Base-by-base conservation (phyloP, 805 yeast species). In the Saccharomyces mikatae region DNA sequence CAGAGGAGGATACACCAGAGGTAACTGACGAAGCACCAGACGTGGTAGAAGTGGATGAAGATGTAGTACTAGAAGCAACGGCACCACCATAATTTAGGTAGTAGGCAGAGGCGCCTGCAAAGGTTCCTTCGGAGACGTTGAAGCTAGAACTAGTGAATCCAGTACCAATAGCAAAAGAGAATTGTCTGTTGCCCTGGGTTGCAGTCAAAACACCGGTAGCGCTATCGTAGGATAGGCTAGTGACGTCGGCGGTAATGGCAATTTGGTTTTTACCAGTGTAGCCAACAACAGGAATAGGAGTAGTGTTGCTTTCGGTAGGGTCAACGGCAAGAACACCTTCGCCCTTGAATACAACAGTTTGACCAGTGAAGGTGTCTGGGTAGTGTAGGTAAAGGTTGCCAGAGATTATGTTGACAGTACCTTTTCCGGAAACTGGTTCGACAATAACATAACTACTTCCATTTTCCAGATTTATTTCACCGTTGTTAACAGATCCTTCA, bases 31-130 rank as follows among this genome's bases (percentile, higher is more conserved):
- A 51, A 44, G 21, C 53, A 14, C 30, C 52, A 5, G 41, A 44
- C 6, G 27, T 21, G 11, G 62, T 57, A 55, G 58, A 36, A 14
- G 54, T n/a, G 6, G 54, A 47, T 29, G 56, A 6, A 31, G 54
- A 46, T 2, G 50, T 17, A 1, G 56, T 44, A 11, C 52, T 47
- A 9, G 60, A 32, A 6, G 58, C 54, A 8, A 36, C 3, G 2
- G 6, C 41, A 36, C 41, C 41, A 17, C 5, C 21, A 22, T 36
- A 36, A 10, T 36, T 17, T 36, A 36, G 22, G 10, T 36, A 36
- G 11, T 36, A 36, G n/a, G 41, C 41, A 10, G n/a, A 36, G 22
- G 41, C 22, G 6, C 22, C 41, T n/a, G 41, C 41, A n/a, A 36
- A 36, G 3, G 22, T 36, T 36, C 22, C 41, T n/a, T 36, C 41